Conservation (phyloP, 441 rosid species). For the Erodium moschatum region DNA sequence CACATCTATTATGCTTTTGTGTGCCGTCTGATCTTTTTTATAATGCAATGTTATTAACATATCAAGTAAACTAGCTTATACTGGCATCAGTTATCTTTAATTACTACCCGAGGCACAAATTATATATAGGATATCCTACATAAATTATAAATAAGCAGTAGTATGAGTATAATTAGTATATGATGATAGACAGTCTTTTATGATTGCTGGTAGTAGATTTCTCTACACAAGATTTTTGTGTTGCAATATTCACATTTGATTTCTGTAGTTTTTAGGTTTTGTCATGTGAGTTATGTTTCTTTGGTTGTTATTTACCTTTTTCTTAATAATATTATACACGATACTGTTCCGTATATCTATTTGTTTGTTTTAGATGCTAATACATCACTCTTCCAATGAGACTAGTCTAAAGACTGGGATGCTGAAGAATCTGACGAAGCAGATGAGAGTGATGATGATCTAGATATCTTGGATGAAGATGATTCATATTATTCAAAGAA, state of each 20-base stretch:
- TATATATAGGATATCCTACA: neutral
- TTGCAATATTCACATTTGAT: neutral
- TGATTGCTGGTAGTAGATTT: neutral
- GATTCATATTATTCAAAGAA: constrained; percentile 59
- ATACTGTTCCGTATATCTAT: constrained; percentile 8
- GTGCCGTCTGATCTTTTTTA: too few relatives aligned
- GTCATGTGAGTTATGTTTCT: constrained; percentile 8
- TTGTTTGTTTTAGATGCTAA: constrained; percentile 12
- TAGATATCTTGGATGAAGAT: constrained; percentile 61
- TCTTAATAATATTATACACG: neutral
- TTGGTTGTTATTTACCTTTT: constrained; percentile 7
- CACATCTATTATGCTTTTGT: too few relatives aligned
- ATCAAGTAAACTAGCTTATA: too few relatives aligned
- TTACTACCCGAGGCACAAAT: too few relatives aligned
- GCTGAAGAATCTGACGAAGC: constrained; percentile 72
- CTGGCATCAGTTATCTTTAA: too few relatives aligned
- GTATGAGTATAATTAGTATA: neutral
- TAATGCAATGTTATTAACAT: too few relatives aligned
- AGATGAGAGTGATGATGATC: constrained; percentile 52
- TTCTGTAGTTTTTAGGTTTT: neutral
- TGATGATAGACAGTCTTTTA: constrained; percentile 1
- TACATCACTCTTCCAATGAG: constrained; percentile 18
- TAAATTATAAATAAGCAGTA: neutral
- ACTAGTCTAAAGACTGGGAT: constrained; percentile 71
- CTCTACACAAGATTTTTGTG: neutral